phyloP scores from a whole-genome alignment of 495 filamentous ascomycete species.

The Aspergillus taichungensis region DNA sequence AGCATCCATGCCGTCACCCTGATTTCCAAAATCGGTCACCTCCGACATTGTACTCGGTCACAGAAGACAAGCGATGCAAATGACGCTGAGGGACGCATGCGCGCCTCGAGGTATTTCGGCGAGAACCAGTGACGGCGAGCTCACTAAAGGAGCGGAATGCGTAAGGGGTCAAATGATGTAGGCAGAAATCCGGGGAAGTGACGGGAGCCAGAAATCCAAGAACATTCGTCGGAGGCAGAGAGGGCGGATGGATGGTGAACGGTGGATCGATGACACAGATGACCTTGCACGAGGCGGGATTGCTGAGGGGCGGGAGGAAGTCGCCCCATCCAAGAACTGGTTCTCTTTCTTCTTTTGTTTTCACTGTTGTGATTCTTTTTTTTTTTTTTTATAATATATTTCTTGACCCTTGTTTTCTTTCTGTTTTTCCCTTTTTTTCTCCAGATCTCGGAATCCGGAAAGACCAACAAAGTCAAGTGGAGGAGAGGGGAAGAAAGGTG shows the following conservation, averaged over 20 bases:
- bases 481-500: slow-evolving; percentile 1
- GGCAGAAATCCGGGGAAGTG: too few species aligned
- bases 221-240: slow-evolving; percentile 1
- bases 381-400: too few species aligned
- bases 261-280: slow-evolving; percentile 13
- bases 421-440: neutral
- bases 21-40: slow-evolving; percentile 22
- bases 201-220: neutral
- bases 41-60: slow-evolving; percentile 36
- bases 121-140: too few species aligned
- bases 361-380: too few species aligned
- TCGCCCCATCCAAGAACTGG: slow-evolving; percentile 11
- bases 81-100: slow-evolving; percentile 32
- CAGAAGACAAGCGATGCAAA: slow-evolving; percentile 5
- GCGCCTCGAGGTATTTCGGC: slow-evolving; percentile 8
- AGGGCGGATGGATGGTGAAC: slow-evolving; percentile 9
- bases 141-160: too few species aligned
- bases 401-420: neutral
- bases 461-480: slow-evolving; percentile 1
- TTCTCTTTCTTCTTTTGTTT: too few species aligned
- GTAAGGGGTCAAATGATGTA: too few species aligned
- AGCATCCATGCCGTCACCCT: slow-evolving; percentile 19
- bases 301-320: slow-evolving; percentile 9
- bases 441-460: neutral
- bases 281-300: slow-evolving; percentile 9